A percentile compares a stretch with the other conserved stretches of the same genome.
Conservation (phyloP, 202 grass and related monocot species). For the Hordeum pubiflorum region DNA sequence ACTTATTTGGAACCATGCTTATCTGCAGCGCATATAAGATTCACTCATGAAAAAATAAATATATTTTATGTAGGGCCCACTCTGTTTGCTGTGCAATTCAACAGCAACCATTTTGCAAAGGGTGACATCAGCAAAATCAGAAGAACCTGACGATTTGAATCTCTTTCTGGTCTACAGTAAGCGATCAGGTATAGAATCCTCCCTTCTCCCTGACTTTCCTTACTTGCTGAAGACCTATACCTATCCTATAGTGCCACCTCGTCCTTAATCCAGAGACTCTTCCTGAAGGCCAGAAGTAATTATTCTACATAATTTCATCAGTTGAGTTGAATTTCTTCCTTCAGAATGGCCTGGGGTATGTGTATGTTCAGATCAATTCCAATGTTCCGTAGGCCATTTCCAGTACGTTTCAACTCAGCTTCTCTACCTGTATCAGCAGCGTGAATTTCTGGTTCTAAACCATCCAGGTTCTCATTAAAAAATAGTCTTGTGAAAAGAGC, state of each 20-base stretch:
- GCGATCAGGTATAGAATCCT: constrained; percentile 49
- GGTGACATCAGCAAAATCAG: constrained; percentile 22
- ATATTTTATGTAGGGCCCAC: constrained; percentile 45
- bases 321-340: constrained; percentile 30
- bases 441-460: no score
- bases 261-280: background rate
- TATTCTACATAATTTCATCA: background rate
- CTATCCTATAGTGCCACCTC: no score
- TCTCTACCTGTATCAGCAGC: constrained; percentile 36
- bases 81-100: constrained; percentile 52
- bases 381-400: constrained; percentile 63
- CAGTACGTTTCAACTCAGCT: constrained; percentile 54
- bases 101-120: no score
- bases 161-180: constrained; percentile 44
- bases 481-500: no score
- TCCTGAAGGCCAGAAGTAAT: background rate
- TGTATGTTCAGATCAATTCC: constrained; percentile 45
- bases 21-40: background rate
- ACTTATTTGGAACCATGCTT: background rate
- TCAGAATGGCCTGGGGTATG: constrained; percentile 65
- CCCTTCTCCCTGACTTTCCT: constrained; percentile 4
- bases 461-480: no score
- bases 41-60: background rate
- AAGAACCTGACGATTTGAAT: constrained; percentile 39
- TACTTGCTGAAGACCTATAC: background rate